phyloP scores from a whole-genome alignment of 305 asterid species.

The Vinca major region DNA sequence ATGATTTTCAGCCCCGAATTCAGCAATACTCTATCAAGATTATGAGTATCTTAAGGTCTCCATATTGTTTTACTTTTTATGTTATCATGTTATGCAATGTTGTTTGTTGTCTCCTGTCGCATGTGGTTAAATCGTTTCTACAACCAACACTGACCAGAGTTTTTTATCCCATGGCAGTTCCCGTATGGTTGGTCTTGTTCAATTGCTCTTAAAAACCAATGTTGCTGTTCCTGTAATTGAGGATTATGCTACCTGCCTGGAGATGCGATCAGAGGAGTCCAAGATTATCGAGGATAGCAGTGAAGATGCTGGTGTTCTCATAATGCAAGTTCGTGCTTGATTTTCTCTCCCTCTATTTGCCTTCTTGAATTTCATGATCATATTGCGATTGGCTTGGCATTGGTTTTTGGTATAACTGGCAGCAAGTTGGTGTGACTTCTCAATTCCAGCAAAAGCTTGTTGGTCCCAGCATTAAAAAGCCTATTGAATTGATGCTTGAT shows the following conservation, averaged over 20 bases:
- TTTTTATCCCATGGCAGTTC: conserved; percentile 47
- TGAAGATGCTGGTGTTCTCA: conserved; percentile 74
- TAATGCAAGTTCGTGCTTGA: conserved; percentile 68
- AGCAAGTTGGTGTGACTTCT: conserved; percentile 2
- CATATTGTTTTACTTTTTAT: conserved; percentile 15
- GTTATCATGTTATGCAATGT: neutral
- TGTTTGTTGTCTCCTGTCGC: conserved; percentile 6
- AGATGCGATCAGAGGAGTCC: conserved; percentile 78
- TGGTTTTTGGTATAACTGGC: neutral
- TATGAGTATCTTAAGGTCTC: conserved; percentile 72
- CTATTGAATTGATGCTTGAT: neutral
- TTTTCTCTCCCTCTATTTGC: conserved; percentile 1
- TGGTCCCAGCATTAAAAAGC: neutral
- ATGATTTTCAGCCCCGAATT: conserved; percentile 73
- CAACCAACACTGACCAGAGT: conserved; percentile 8
- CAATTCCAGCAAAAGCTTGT: neutral
- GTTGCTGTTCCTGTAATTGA: conserved; percentile 61
- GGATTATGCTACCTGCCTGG: conserved; percentile 97
- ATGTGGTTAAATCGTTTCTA: conserved; percentile 17
- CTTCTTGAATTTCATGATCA: neutral
- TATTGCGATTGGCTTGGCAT: neutral
- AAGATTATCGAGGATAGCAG: conserved; percentile 72
- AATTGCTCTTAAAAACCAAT: conserved; percentile 66
- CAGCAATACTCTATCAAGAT: conserved; percentile 83
- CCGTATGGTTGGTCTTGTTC: conserved; percentile 84